Evolutionary conservation across 345 rosid genomes (phyloP), one percentile per base, ranked within the genome.

Genomic region (Jatropha curcas): DNA sequence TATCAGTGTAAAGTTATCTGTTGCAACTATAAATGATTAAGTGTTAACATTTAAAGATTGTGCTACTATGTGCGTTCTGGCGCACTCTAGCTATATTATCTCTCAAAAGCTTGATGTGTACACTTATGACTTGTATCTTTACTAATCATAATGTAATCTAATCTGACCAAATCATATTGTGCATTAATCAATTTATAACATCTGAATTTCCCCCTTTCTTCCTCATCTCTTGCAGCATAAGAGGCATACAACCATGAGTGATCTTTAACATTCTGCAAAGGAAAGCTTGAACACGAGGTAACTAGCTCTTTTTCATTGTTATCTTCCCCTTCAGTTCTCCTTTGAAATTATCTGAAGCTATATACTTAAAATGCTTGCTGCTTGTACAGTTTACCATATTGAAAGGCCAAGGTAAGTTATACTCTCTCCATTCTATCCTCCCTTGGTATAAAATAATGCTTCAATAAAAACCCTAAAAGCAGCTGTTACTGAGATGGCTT

Each of bases 271-370:
- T 52, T 78, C 77, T 95, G 82, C n/a, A 92, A 89, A 76, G 96
- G 87, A 76, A 95, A 88, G 83, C 99, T 92, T 62, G 90, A 88
- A 71, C 87, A 88, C 70, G 97, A 95, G 98, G 99, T 95, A 85
- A 56, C 71, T 39, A 70, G 68, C 57, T 60, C 50, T 1, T 22
- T 12, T 45, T 39, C 41, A 19, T 10, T 33, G 27, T 34, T 65
- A 33, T 57, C 33, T 39, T 45, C 9, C 9, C 27, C 9, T 41
- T 45, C n/a, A 37, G n/a, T 39, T 28, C 48, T 63, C 39, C 13
- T 53, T 61, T 2, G 17, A 4, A 9, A 24, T 55, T n/a, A 14
- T 56, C 51, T 53, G 30, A 16, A 72, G 65, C 19, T 53, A 13
- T 17, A 33, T 16, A 1, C 24, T 57, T 34, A 16, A 59, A 33